Percentiles rank a stretch among this genome's conserved stretches.
Evolutionary conservation across 2,329 filamentous ascomycete species (phyloP).

Genomic region (Epichloe amarillans): DNA sequence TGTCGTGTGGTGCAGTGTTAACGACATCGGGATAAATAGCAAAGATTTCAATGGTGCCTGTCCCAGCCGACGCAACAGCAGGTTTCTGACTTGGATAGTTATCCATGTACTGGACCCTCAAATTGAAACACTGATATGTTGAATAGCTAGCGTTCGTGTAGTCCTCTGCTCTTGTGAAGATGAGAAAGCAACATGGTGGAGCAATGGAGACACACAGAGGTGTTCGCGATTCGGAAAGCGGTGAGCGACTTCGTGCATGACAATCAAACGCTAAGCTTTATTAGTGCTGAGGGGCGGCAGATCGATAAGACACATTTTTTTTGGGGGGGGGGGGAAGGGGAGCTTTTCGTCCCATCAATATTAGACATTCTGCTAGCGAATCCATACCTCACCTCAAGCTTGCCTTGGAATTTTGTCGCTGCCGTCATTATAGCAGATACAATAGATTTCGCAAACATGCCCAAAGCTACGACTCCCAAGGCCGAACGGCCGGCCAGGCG

Average conservation of each 20-base stretch:
- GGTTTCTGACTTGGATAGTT: no score
- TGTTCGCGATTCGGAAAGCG: conserved; percentile 14
- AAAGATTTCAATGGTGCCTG: not conserved
- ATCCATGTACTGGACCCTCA: no score
- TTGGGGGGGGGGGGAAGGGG: conserved; percentile 9
- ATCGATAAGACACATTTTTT: conserved; percentile 28
- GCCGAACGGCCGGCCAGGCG: conserved; percentile 48
- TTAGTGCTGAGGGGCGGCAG: conserved; percentile 22
- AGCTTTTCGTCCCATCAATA: conserved; percentile 10
- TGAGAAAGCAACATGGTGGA: no score
- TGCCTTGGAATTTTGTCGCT: not conserved
- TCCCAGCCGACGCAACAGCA: not conserved
- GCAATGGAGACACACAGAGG: not conserved
- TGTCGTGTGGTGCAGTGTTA: not conserved
- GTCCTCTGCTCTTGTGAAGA: not conserved
- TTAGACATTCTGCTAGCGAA: not conserved
- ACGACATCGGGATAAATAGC: not conserved
- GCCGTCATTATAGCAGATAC: not conserved
- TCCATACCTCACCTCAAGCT: not conserved
- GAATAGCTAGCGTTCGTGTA: no score
- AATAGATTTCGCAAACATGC: conserved; percentile 43
- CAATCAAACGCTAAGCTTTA: conserved; percentile 10
- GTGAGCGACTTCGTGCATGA: conserved; percentile 11
- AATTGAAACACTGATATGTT: no score
- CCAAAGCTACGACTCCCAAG: conserved; percentile 56